Percentiles rank a stretch among this genome's conserved stretches.
Evolutionary conservation across 1,284 basidiomycete genomes (phyloP).

Genomic region (Pseudozyma thailandica): DNA sequence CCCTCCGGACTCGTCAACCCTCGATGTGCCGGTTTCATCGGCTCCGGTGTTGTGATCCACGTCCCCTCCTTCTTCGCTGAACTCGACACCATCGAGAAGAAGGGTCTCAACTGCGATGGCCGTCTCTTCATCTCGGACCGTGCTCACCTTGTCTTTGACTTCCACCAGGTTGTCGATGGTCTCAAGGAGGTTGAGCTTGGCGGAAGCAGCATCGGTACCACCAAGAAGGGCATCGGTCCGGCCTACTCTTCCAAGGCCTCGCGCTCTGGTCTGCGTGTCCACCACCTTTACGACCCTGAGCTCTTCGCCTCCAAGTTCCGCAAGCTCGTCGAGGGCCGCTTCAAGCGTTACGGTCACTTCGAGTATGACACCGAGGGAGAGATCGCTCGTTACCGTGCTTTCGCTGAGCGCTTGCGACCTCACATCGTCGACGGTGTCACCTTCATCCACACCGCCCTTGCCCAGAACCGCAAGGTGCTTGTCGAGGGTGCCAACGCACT

Average conservation of each 20-base stretch:
- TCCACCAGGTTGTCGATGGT: conserved; percentile 99
- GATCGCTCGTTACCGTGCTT: conserved; percentile 86
- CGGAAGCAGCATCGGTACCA: conserved; percentile 90
- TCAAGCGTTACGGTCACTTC: conserved; percentile 97
- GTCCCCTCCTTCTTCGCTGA: conserved; percentile 94
- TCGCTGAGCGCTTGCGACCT: conserved; percentile 86
- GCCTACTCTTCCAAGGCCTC: conserved; percentile 98
- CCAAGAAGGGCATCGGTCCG: conserved; percentile 97
- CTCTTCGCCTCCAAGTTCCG: conserved; percentile 92
- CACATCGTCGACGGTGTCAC: conserved; percentile 88
- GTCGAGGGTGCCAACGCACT: conserved; percentile 98
- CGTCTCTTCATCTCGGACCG: conserved; percentile 94
- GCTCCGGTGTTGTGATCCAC: conserved; percentile 93
- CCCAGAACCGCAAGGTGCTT: conserved; percentile 79
- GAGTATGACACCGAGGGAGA: conserved; percentile 99
- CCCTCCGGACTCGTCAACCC: conserved; percentile 94
- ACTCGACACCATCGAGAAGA: conserved; percentile 83
- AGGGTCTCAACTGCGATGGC: conserved; percentile 82
- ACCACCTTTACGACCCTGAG: conserved; percentile 91
- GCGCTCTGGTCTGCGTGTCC: conserved; percentile 91
- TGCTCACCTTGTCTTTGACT: conserved; percentile 96
- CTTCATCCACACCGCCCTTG: conserved; percentile 84
- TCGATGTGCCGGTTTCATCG: conserved; percentile 86
- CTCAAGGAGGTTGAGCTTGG: conserved; percentile 97
- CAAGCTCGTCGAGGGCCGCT: conserved; percentile 92